These are phyloP conservation scores for Claviceps monticola DNA, from an alignment of 2,329 filamentous ascomycete genomes.

Conservation along the genomic window DNA sequence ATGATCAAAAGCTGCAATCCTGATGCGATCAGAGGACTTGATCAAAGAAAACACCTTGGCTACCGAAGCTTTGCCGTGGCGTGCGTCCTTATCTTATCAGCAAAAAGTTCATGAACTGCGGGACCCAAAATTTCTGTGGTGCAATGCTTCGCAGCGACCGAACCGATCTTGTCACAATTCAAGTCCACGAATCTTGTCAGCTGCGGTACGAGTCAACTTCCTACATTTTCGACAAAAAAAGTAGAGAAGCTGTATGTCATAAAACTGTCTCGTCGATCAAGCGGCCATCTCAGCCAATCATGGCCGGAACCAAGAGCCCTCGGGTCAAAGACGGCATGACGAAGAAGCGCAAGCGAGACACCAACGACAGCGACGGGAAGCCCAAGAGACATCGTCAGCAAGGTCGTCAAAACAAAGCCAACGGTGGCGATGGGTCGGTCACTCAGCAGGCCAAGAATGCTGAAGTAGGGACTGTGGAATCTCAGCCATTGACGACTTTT, in stretches of 20 bases:
- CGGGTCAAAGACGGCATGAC: slow-evolving; percentile 22
- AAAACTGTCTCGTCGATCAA: background rate
- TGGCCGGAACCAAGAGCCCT: slow-evolving; percentile 21
- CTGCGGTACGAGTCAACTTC: slow-evolving; percentile 4
- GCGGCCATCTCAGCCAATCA: slow-evolving; percentile 10
- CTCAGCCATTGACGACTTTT: slow-evolving; percentile 5
- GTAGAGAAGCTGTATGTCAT: background rate
- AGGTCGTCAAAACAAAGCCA: slow-evolving; percentile 15
- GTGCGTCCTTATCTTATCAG: slow-evolving; percentile 26
- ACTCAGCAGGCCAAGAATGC: slow-evolving; percentile 1
- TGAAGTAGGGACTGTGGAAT: slow-evolving; percentile 2
- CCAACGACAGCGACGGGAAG: slow-evolving; percentile 25
- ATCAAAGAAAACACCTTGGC: slow-evolving; percentile 11
- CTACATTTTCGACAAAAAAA: no score
- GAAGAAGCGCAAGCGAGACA: slow-evolving; percentile 35
- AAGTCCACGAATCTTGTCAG: slow-evolving; percentile 1
- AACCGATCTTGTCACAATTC: background rate
- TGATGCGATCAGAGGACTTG: slow-evolving; percentile 1
- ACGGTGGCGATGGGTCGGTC: slow-evolving; percentile 8
- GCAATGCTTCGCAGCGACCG: background rate
- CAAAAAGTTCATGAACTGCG: slow-evolving; percentile 23
- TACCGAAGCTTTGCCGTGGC: slow-evolving; percentile 18
- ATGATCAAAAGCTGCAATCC: background rate
- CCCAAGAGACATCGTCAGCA: slow-evolving; percentile 27
- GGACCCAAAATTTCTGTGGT: slow-evolving; percentile 26